These are phyloP conservation scores for Sparassis latifolia DNA, from an alignment of 1,284 basidiomycete species.

Conservation along the genomic window DNA sequence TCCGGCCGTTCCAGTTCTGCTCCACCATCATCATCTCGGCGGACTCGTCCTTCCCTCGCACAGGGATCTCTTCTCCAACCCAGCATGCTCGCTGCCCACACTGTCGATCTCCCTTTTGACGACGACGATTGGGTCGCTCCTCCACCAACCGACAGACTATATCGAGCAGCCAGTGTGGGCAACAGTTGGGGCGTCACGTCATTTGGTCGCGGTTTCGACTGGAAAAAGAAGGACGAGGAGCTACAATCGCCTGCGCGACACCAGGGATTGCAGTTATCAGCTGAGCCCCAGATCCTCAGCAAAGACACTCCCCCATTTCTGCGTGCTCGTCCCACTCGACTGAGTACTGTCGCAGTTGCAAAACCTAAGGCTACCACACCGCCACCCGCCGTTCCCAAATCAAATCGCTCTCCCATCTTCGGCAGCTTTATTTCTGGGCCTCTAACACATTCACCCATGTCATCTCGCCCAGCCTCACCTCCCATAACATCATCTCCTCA, in stretches of 20 bases:
- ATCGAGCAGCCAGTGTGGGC: conserved; percentile 58
- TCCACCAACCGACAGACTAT: conserved; percentile 36
- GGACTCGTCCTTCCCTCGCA: neutral
- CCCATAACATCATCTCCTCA: conserved; percentile 15
- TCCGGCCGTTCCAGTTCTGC: conserved; percentile 24
- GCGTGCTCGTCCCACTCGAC: conserved; percentile 1
- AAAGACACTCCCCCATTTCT: conserved; percentile 6
- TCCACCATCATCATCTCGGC: conserved; percentile 21
- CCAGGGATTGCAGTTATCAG: conserved; percentile 7
- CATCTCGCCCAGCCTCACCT: conserved; percentile 26
- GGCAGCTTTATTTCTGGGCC: conserved; percentile 23
- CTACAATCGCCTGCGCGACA: neutral
- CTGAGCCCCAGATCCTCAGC: conserved; percentile 9
- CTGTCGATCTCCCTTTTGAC: conserved; percentile 56
- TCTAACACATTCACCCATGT: conserved; percentile 25
- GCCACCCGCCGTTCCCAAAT: conserved; percentile 9
- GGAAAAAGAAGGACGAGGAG: conserved; percentile 42
- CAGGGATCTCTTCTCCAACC: conserved; percentile 7
- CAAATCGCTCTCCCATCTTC: conserved; percentile 12
- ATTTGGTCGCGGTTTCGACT: conserved; percentile 76
- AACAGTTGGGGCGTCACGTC: conserved; percentile 78
- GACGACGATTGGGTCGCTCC: conserved; percentile 54
- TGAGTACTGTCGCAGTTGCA: conserved; percentile 1
- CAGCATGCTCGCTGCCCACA: conserved; percentile 51
- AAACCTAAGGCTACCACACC: conserved; percentile 1